Evolutionary conservation across 1,284 basidiomycete genomes (phyloP), one percentile per base, ranked within the genome.

Genomic region (Cryptococcus neoformans): DNA sequence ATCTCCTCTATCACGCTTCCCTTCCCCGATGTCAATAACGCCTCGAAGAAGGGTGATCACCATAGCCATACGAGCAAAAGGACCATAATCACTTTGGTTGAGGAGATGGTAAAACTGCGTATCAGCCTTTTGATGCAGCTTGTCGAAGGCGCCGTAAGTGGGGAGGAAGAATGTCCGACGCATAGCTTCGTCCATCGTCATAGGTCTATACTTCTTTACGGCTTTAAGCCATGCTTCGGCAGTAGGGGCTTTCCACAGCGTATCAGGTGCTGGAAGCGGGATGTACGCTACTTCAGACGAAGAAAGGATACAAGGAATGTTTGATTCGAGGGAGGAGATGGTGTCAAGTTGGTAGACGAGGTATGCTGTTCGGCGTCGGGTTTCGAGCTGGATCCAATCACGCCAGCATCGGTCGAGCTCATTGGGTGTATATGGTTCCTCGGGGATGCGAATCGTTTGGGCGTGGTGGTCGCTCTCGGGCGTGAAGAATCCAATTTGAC

Each of bases 271-370:
- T 0, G 80, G 80, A 0, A 80, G 67, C 0, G 79, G 79, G 11
- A 81, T 53, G 34, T 67, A 57, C 0, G 73, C 66, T 1, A 79
- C 37, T 53, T 80, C 79, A 52, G 63, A 66, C 0, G 75, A 63
- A 2, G 67, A 59, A 6, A 80, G 64, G 56, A 74, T 73, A 9
- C 72, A 70, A 6, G 71, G 72, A 44, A 76, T 72, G 47, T 72
- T 72, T 38, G 77, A 73, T 58, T 81, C 80, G 54, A 81, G 63
- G 3, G 74, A 70, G 3, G 75, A 77, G 41, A 80, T 63, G 1
- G 76, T 78, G 61, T 81, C 80, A 47, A 80, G 77, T 54, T 78
- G 70, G 58, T 77, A 80, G 14, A 81, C 69, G 10, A 80, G 64
- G 62, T 66, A 80, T 0, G 74, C 74, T 7, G 78, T 78, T 17